These are phyloP conservation scores for Malus hybrid DNA, from an alignment of 331 rosid genomes.

Conservation along the genomic window DNA sequence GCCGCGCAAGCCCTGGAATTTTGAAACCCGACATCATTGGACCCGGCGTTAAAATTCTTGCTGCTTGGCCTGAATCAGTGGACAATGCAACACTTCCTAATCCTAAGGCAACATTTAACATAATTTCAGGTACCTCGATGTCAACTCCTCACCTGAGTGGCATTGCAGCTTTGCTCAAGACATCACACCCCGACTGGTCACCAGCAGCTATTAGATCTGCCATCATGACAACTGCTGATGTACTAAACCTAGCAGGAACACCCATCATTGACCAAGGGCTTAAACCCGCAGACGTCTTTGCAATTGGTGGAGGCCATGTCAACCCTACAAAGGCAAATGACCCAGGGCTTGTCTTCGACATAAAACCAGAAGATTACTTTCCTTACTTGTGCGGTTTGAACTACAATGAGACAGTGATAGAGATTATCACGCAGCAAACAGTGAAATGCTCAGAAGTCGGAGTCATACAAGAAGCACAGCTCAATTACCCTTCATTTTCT, in stretches of 20 bases:
- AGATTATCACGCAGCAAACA: constrained; percentile 8
- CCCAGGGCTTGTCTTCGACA: constrained; percentile 53
- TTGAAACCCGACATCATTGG: too few species aligned
- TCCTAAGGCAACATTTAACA: too few species aligned
- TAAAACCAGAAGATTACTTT: constrained; percentile 39
- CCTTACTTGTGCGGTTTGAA: constrained; percentile 58
- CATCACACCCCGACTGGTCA: neutral
- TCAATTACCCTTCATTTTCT: constrained; percentile 55
- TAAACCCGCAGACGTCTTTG: neutral
- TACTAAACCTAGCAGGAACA: neutral
- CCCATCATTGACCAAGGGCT: neutral
- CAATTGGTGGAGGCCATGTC: constrained; percentile 50
- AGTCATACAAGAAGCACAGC: constrained; percentile 30
- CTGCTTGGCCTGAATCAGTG: too few species aligned
- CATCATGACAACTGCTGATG: neutral
- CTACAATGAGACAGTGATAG: constrained; percentile 31
- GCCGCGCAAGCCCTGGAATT: too few species aligned
- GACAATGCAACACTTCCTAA: too few species aligned
- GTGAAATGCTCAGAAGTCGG: constrained; percentile 27
- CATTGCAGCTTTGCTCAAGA: neutral
- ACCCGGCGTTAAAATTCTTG: too few species aligned
- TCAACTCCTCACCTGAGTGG: neutral
- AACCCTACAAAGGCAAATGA: constrained; percentile 48
- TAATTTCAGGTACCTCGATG: too few species aligned
- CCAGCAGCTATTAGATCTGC: neutral